Percentiles rank a stretch among this genome's conserved stretches.
These are phyloP conservation scores for Hibiscus syriacus DNA, from an alignment of 345 rosid species.

Conservation along the genomic window DNA sequence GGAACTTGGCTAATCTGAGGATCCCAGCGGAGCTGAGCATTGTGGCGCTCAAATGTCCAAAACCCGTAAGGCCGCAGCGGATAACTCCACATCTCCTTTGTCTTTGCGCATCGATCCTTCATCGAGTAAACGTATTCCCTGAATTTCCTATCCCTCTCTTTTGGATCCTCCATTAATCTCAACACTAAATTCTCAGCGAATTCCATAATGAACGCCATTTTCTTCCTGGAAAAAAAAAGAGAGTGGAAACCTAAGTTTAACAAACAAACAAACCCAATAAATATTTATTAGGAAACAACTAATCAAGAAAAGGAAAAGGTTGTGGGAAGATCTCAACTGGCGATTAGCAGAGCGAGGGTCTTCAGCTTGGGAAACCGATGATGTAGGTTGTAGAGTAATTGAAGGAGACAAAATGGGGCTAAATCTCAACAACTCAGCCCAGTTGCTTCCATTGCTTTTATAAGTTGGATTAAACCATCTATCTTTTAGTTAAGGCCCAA, in stretches of 20 bases:
- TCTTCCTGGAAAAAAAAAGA: not conserved
- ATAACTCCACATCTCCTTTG: constrained; percentile 95
- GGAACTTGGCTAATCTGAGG: constrained; percentile 93
- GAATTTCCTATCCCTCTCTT: constrained; percentile 75
- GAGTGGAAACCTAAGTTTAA: not conserved
- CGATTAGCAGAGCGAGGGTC: not conserved
- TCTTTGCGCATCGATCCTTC: constrained; percentile 74
- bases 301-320: not conserved
- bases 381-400: not conserved
- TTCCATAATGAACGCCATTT: constrained; percentile 88
- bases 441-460: no score
- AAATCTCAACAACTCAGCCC: not conserved
- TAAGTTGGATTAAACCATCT: not conserved
- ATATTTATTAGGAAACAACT: not conserved
- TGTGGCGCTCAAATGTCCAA: constrained; percentile 94
- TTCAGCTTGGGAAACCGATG: not conserved
- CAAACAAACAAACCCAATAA: not conserved
- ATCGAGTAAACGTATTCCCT: constrained; percentile 63
- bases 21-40: constrained; percentile 86
- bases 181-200: constrained; percentile 83
- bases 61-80: constrained; percentile 96
- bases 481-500: not conserved
- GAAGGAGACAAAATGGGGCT: not conserved
- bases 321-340: not conserved
- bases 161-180: constrained; percentile 93